These are phyloP conservation scores for Hamamelis virginiana DNA, from an alignment of 164 flowering plant genomes.

Conservation along the genomic window DNA sequence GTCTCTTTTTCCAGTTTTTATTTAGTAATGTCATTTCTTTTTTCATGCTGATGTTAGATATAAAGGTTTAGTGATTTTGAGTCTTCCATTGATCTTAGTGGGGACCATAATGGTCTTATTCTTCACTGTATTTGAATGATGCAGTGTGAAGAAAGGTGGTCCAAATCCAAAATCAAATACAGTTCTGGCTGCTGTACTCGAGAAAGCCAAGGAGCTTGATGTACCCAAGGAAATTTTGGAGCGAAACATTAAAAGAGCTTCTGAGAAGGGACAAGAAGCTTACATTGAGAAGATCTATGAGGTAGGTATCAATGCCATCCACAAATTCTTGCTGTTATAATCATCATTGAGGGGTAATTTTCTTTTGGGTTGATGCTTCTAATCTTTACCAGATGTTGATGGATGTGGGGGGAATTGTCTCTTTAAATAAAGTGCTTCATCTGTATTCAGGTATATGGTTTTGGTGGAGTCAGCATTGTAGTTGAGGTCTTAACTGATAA, in stretches of 20 bases:
- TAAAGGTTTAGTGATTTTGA: background rate
- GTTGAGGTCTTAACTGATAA: slow-evolving; percentile 93
- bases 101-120: background rate
- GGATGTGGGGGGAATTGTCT: too few relatives aligned
- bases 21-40: background rate
- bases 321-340: background rate
- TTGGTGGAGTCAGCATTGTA: slow-evolving; percentile 87
- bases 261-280: slow-evolving; percentile 96
- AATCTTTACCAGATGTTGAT: background rate
- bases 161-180: slow-evolving; percentile 76
- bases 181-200: slow-evolving; percentile 66
- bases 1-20: background rate
- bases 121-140: slow-evolving; percentile 6
- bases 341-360: background rate
- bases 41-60: background rate
- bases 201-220: slow-evolving; percentile 95
- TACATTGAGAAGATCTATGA: slow-evolving; percentile 89
- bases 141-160: slow-evolving; percentile 86
- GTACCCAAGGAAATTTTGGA: slow-evolving; percentile 90
- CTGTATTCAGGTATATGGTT: slow-evolving; percentile 77
- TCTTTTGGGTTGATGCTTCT: background rate
- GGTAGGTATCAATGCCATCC: slow-evolving; percentile 35
- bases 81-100: background rate
- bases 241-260: slow-evolving; percentile 91
- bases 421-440: slow-evolving; percentile 4